Conservation (phyloP, 2,329 filamentous ascomycete genomes). For the Exserohilum rostratum region DNA sequence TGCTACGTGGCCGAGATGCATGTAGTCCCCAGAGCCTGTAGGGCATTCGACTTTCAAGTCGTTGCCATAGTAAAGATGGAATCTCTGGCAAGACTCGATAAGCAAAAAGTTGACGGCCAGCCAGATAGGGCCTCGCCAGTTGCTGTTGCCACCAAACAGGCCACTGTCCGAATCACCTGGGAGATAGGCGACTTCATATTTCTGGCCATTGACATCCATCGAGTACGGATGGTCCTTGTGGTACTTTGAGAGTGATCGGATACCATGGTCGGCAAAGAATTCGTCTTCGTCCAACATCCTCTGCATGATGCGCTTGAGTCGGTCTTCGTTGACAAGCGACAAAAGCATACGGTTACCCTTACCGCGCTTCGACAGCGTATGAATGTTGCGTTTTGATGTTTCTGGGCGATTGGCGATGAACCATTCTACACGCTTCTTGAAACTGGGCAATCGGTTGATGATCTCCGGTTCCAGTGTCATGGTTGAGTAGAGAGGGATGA, state of each 20-base stretch:
- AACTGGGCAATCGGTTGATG: constrained; percentile 86
- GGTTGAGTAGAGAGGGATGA: constrained; percentile 92
- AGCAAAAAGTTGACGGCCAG: constrained; percentile 94
- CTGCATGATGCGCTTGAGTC: constrained; percentile 85
- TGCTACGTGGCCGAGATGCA: constrained; percentile 93
- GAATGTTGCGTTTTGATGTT: constrained; percentile 90
- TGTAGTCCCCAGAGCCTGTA: constrained; percentile 88
- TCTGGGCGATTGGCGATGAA: constrained; percentile 88
- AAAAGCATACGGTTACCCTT: constrained; percentile 88
- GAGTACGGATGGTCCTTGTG: constrained; percentile 89
- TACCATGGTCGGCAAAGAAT: constrained; percentile 88
- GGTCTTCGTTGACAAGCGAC: constrained; percentile 89
- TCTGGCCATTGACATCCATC: constrained; percentile 94
- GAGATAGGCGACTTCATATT: constrained; percentile 86
- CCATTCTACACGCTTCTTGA: constrained; percentile 93
- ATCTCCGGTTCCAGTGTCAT: constrained; percentile 92
- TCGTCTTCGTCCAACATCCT: constrained; percentile 94
- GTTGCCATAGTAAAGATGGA: constrained; percentile 94
- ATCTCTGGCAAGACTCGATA: constrained; percentile 91
- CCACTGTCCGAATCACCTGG: constrained; percentile 96
- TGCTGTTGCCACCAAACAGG: constrained; percentile 95
- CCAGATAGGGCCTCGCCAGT: constrained; percentile 96
- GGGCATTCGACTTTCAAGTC: constrained; percentile 90
- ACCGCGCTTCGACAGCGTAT: constrained; percentile 86
- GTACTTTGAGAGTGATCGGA: constrained; percentile 88